Conservation (phyloP, 176 grass and related monocot genomes). For the Raddia distichophylla region DNA sequence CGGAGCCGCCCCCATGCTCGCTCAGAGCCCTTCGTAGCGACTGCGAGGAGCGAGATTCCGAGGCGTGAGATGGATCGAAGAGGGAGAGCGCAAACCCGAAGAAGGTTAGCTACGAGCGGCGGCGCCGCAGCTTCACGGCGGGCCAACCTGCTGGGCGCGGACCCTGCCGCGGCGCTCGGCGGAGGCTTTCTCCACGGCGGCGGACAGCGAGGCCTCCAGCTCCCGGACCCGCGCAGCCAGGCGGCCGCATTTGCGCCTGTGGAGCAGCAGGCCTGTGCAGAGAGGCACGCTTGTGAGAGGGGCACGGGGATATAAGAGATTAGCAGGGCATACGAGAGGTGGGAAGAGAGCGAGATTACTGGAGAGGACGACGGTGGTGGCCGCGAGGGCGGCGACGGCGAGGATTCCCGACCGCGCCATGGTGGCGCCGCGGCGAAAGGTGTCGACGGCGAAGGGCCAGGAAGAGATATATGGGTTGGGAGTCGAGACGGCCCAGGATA, state of each 20-base stretch:
- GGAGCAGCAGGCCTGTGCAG: conserved; percentile 57
- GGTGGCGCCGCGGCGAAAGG: background rate
- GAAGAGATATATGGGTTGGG: background rate
- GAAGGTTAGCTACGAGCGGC: too few relatives aligned
- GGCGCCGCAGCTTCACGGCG: background rate
- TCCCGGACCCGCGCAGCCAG: conserved; percentile 50
- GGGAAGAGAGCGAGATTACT: conserved; percentile 33
- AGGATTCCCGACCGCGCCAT: conserved; percentile 52
- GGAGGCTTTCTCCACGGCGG: conserved; percentile 56
- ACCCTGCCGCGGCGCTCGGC: conserved; percentile 82
- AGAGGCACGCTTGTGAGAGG: background rate
- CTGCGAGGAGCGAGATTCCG: conserved; percentile 36
- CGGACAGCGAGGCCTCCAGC: conserved; percentile 57
- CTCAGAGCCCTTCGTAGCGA: conserved; percentile 64
- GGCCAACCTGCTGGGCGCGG: conserved; percentile 69
- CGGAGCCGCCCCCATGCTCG: conserved; percentile 33
- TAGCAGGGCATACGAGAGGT: background rate
- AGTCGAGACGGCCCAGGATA: too few relatives aligned
- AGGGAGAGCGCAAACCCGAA: too few relatives aligned
- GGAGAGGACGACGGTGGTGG: conserved; percentile 43
- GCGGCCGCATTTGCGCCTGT: conserved; percentile 50
- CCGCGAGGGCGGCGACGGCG: conserved; percentile 38
- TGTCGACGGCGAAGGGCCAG: background rate
- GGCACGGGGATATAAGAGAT: background rate
- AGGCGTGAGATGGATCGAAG: too few relatives aligned